Conservation (phyloP, 2,329 filamentous ascomycete species). For the Xylaria sp. region DNA sequence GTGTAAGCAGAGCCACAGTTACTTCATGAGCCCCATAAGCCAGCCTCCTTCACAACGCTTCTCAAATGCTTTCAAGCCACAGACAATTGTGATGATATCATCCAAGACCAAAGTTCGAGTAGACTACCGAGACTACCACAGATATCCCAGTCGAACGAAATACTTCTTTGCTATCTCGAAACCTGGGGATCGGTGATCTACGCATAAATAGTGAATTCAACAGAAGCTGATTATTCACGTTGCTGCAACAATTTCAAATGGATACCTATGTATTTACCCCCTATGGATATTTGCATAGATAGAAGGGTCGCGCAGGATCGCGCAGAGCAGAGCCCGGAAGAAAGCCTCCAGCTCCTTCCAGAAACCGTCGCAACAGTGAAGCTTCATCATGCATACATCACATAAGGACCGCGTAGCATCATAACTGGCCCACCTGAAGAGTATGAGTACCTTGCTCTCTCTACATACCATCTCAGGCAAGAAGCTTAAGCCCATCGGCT, state of each 20-base stretch:
- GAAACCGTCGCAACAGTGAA: background rate
- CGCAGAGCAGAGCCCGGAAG: background rate
- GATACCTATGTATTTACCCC: background rate
- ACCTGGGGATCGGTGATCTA: background rate
- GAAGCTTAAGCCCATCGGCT: too few relatives aligned
- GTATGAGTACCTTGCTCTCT: background rate
- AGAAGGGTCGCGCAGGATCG: too few relatives aligned
- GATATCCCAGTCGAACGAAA: background rate
- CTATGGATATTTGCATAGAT: background rate
- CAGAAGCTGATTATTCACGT: background rate
- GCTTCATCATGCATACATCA: conserved; percentile 16
- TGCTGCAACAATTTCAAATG: background rate
- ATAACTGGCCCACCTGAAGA: background rate
- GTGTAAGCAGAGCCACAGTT: background rate
- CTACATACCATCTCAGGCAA: too few relatives aligned
- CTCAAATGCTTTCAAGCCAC: background rate
- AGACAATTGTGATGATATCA: conserved; percentile 1
- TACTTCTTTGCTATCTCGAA: background rate
- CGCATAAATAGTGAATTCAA: background rate
- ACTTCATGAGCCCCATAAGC: background rate
- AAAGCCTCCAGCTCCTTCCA: background rate
- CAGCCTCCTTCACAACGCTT: background rate
- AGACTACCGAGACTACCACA: background rate
- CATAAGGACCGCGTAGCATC: background rate
- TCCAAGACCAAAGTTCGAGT: background rate